Base-by-base conservation (phyloP, 495 filamentous ascomycete genomes). In the Aspergillus funiculosus region DNA sequence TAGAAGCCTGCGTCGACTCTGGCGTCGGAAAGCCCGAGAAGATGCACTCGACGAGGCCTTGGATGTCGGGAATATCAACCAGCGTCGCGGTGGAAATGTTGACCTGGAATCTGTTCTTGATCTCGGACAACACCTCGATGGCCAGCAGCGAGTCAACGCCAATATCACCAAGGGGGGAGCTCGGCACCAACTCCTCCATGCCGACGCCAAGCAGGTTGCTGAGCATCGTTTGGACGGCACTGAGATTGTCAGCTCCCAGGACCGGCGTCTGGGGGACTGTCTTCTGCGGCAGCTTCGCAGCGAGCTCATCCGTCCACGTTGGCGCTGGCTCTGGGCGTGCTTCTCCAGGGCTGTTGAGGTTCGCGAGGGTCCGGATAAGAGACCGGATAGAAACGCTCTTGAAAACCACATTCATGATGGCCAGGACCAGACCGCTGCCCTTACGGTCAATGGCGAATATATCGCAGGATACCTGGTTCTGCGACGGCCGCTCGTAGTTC, bases 141-240 rank as follows among this genome's bases (percentile, higher is more conserved):
- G 48, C 50, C 52, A 70, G 53, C n/a, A 71, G 51, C 4, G 69
- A 73, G 41, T 73, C 68, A 9, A 72, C 60, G 1, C 68, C 65
- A 15, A 73, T 35, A 7, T 70, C 66, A 2, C 51, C 25, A 15
- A 50, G 31, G 26, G 26, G 18, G 3, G 40, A 46, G 6, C 27
- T 47, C 15, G 31, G 22, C 5, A 8, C 6, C 13, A 27, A 15
- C 6, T 13, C 43, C 26, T 1, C 32, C 50, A 0, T 43, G 13
- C 0, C 6, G 17, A 48, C 26, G 0, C 32, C 50, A 0, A 48
- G 13, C 0, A 52, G 21, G 2, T 41, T 22, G 17, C 37, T 11
- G 2, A 52, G 37, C 43, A 52, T 37, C 5, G 9, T 2, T 13
- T 28, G 37, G n/a, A 39, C n/a, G 11, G 22, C 37, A 13, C 7